A percentile compares a stretch with the other conserved stretches of the same genome.
phyloP scores from a whole-genome alignment of 345 rosid genomes.

The Heritiera fomes region DNA sequence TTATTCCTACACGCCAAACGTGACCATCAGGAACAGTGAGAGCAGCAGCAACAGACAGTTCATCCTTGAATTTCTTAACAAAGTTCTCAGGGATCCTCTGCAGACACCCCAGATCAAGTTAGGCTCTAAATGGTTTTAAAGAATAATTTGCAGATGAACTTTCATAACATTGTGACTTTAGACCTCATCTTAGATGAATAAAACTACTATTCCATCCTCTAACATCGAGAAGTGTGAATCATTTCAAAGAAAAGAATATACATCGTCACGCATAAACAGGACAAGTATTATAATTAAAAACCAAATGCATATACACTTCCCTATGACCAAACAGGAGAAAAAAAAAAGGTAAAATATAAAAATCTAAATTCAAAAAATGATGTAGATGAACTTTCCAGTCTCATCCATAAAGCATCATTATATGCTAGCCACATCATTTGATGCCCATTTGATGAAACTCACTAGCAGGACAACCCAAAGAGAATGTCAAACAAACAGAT shows the following conservation, averaged over 20 bases:
- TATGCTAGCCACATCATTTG: background rate
- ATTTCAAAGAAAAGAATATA: background rate
- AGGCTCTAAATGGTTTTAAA: slow-evolving; percentile 7
- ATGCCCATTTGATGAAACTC: background rate
- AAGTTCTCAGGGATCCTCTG: slow-evolving; percentile 89
- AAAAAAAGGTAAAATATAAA: background rate
- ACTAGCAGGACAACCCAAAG: background rate
- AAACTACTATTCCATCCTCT: slow-evolving; percentile 1
- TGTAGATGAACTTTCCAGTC: background rate
- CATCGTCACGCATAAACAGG: background rate
- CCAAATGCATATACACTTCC: background rate
- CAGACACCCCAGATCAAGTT: slow-evolving; percentile 34
- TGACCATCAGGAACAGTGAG: slow-evolving; percentile 77
- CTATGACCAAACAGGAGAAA: background rate
- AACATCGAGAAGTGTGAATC: background rate
- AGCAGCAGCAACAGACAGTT: slow-evolving; percentile 61
- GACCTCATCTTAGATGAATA: slow-evolving; percentile 2
- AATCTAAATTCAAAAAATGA: background rate
- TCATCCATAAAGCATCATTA: background rate
- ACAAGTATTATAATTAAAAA: background rate
- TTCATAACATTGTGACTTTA: background rate
- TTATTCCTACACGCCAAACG: slow-evolving; percentile 63
- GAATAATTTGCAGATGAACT: background rate
- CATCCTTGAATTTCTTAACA: slow-evolving; percentile 70
- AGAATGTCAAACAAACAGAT: background rate